Conservation (phyloP, 2,329 filamentous ascomycete species). For the Pestalotiopsis sp. region DNA sequence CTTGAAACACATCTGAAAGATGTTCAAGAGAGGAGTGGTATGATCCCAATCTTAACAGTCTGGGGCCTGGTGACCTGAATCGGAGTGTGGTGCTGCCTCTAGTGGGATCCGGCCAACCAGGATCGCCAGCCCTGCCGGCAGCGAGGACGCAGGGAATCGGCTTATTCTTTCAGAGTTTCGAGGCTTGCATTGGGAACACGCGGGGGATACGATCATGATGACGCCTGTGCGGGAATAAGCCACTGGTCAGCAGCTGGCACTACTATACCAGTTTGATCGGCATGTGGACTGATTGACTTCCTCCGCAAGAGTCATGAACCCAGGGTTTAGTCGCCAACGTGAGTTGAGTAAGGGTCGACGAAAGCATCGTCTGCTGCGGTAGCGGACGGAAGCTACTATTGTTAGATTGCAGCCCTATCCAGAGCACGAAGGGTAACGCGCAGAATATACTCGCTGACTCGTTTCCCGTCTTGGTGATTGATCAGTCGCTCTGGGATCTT, state of each 20-base stretch:
- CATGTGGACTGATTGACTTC: background rate
- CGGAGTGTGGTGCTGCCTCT: too few relatives aligned
- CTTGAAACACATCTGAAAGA: too few relatives aligned
- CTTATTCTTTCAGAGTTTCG: background rate
- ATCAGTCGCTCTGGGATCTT: too few relatives aligned
- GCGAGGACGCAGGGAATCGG: background rate
- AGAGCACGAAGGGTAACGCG: background rate
- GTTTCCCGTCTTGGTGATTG: too few relatives aligned
- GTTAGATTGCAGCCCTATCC: constrained; percentile 1
- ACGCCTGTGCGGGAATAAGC: background rate
- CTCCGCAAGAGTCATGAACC: background rate
- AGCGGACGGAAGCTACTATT: background rate
- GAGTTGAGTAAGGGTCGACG: background rate
- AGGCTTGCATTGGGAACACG: background rate
- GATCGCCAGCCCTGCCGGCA: background rate
- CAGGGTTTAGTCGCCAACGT: background rate
- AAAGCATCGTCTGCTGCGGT: background rate
- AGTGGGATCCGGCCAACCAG: background rate
- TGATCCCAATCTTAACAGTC: too few relatives aligned
- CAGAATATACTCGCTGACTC: too few relatives aligned
- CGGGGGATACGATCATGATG: background rate
- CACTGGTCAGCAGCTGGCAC: background rate
- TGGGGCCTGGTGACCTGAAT: too few relatives aligned
- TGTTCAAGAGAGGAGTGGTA: too few relatives aligned
- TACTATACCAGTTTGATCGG: background rate